Base-by-base conservation (phyloP, 208 protist species). In the Endotrypanum monterogeii region DNA sequence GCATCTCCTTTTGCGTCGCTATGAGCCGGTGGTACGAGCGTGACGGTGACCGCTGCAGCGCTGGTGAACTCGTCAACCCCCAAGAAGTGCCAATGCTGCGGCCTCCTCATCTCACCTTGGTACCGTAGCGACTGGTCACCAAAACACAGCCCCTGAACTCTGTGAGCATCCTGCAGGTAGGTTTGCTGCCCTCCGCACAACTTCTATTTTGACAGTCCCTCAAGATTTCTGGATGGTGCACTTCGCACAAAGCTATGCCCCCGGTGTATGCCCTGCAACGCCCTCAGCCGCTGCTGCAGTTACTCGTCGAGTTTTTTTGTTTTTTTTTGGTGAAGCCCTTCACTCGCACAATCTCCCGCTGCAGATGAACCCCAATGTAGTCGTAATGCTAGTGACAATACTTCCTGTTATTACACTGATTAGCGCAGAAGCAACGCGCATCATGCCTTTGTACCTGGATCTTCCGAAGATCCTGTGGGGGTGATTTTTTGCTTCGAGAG, bases 271-370 rank as follows among this genome's bases (percentile, higher is more conserved):
- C n/a, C 71, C 32, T 39, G 58, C 61, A 71, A 67, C 41, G 51
- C 37, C 71, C 54, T 65, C 48, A 74, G 71, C 25, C 77, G 68
- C 54, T 73, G 61, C 68, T 68, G 57, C 23, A 52, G n/a, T 30
- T 63, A 71, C 25, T 71, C 66, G 8, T 11, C 11, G 7, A 72
- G 67, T 41, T 84, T n/a, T n/a, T n/a, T n/a, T n/a, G n/a, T n/a
- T n/a, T n/a, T n/a, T n/a, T n/a, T 79, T 4, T 28, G 44, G 75
- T 81, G 81, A 11, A 84, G 68, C 9, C 80, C 72, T 68, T 76
- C 66, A 39, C 37, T 81, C 30, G 73, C 68, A 16, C 57, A 25
- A 73, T 54, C 25, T 50, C 70, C 75, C 25, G 6, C 35, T 44
- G 37, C 46, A 25, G 30, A 16, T 11, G 25, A 12, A 20, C 6